Base-by-base conservation (phyloP, 805 yeast species). In the Kuraishia molischiana region DNA sequence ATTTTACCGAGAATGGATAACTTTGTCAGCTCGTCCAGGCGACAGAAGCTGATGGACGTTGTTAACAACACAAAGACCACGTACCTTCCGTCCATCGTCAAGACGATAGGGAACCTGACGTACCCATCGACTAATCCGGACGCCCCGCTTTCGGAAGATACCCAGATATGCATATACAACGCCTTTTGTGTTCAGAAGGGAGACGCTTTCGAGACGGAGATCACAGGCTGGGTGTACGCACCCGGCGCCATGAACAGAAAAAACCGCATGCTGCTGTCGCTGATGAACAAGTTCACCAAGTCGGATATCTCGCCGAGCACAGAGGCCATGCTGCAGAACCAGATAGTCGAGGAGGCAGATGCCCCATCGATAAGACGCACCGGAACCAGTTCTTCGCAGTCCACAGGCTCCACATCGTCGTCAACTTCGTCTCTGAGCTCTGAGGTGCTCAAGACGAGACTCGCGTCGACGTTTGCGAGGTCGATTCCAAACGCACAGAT, bases 241-340 rank as follows among this genome's bases (percentile, higher is more conserved):
- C 85, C 87, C 0, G 94, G 94, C 1, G 62, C 70, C 6, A 71
- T 77, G 66, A 70, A 73, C 22, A 64, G 94, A 31, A 85, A 81
- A 50, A 85, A 86, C 55, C 62, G 79, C 41, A 54, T 89, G 32
- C 63, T 89, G 24, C 54, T 82, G 18, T 69, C 86, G 1, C 57
- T 86, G 32, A 85, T 86, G 3, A 74, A 74, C 42, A 86, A 84
- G 54, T 61, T 83, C 36, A 71, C 78, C 0, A 72, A 75, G 36
- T 35, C 56, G 4, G 52, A 50, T 29, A 49, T 50, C 10, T 38
- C 56, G 3, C 49, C 39, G 13, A 46, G 55, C 9, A 48, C 61
- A 1, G 58, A 56, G 0, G 58, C 52, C 20, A 61, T 62, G 41
- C 41, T 65, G 19, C 67, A 64, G 36, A 54, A 54, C 4, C 64